Conservation (phyloP, 1,139 yeast species). For the Candida sp. region DNA sequence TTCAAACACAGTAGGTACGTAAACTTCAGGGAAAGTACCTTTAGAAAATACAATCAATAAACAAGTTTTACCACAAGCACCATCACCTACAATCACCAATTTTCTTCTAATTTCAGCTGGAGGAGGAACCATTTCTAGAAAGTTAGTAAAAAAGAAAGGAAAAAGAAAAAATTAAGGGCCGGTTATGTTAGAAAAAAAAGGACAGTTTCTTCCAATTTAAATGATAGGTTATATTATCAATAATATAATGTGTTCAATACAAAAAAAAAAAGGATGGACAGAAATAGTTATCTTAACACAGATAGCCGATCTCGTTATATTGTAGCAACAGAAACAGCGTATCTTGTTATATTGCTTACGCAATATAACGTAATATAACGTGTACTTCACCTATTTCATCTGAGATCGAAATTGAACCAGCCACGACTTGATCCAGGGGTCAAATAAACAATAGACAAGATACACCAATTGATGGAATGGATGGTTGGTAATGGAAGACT, state of each 20-base stretch:
- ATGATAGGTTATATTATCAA: too few relatives aligned
- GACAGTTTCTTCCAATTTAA: too few relatives aligned
- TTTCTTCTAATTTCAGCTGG: conserved; percentile 74
- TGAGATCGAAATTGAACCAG: not conserved
- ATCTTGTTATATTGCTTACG: too few relatives aligned
- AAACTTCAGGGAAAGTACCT: conserved; percentile 95
- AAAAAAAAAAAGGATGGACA: too few relatives aligned
- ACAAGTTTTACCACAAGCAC: conserved; percentile 87
- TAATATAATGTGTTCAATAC: too few relatives aligned
- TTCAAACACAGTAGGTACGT: conserved; percentile 94
- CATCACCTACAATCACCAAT: conserved; percentile 84
- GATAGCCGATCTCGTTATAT: too few relatives aligned
- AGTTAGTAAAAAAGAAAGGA: not conserved
- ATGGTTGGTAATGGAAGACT: not conserved
- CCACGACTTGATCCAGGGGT: not conserved
- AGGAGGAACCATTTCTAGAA: conserved; percentile 40
- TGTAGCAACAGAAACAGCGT: too few relatives aligned
- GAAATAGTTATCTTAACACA: too few relatives aligned
- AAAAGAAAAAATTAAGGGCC: not conserved
- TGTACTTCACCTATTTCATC: too few relatives aligned
- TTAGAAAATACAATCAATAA: conserved; percentile 82
- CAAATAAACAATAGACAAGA: not conserved
- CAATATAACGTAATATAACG: too few relatives aligned
- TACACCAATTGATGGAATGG: not conserved
- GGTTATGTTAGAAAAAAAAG: too few relatives aligned